Evolutionary conservation across 495 filamentous ascomycete genomes (phyloP).

Genomic region (Aspergillus leporis): DNA sequence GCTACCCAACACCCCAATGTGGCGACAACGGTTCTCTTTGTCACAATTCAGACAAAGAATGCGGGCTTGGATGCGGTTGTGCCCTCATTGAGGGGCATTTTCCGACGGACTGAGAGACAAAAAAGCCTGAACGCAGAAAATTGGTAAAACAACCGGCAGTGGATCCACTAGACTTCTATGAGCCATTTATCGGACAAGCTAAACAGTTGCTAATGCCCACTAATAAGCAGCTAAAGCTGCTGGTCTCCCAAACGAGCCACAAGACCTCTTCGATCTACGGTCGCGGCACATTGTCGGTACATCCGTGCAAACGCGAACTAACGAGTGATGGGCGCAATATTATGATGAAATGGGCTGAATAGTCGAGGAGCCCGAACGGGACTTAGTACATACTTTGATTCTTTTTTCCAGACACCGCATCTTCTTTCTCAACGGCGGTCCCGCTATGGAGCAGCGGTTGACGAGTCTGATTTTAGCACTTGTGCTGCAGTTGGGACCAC

Average conservation of each 20-base stretch:
- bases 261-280: background rate
- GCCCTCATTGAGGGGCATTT: background rate
- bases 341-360: background rate
- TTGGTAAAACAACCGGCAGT: background rate
- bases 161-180: background rate
- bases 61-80: background rate
- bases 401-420: background rate
- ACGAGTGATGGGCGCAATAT: slow-evolving; percentile 3
- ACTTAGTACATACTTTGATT: background rate
- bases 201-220: background rate
- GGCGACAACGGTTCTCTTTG: background rate
- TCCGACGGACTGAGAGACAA: background rate
- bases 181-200: background rate
- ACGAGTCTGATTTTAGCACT: background rate
- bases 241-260: background rate
- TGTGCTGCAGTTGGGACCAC: background rate
- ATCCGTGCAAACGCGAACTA: slow-evolving; percentile 1
- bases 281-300: slow-evolving; percentile 1
- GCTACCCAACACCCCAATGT: too few relatives aligned
- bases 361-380: background rate
- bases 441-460: background rate
- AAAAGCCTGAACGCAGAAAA: background rate
- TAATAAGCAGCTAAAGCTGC: background rate
- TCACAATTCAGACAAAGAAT: background rate
- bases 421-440: slow-evolving; percentile 1